Evolutionary conservation across 2,329 filamentous ascomycete genomes (phyloP).

Genomic region (Ophiostoma quercus): DNA sequence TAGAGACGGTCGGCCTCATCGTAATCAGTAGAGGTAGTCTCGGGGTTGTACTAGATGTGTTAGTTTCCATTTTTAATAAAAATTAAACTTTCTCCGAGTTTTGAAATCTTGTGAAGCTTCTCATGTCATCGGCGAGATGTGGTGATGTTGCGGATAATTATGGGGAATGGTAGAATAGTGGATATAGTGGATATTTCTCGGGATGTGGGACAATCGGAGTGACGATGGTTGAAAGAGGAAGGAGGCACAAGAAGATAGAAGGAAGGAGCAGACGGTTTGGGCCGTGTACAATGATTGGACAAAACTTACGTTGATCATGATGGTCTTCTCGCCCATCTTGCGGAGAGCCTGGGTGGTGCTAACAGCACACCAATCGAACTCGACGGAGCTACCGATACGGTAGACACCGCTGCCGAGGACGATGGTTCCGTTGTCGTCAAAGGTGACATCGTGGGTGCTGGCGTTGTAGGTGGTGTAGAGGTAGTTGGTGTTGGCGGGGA

Average conservation of each 20-base stretch:
- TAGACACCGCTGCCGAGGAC: constrained; percentile 94
- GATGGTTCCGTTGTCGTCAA: constrained; percentile 85
- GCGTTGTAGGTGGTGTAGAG: constrained; percentile 98
- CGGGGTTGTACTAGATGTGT: constrained; percentile 52
- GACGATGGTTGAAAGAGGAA: not conserved
- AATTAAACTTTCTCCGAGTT: not conserved
- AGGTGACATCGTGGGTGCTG: constrained; percentile 84
- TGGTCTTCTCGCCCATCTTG: constrained; percentile 88
- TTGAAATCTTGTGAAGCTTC: not conserved
- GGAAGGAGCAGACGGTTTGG: not conserved
- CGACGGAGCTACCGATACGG: constrained; percentile 93
- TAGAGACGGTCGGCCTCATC: constrained; percentile 92
- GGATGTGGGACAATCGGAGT: not conserved
- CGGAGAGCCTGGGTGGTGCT: constrained; percentile 79
- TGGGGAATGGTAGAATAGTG: not conserved
- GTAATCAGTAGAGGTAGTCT: constrained; percentile 84
- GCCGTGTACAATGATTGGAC: not conserved
- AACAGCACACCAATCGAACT: constrained; percentile 98
- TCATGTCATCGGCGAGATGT: not conserved
- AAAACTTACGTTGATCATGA: constrained; percentile 79
- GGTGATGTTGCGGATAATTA: not conserved
- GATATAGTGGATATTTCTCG: not conserved
- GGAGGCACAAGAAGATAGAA: not conserved
- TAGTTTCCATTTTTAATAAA: no score
- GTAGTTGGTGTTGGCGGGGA: constrained; percentile 92